Conservation (phyloP, 2,329 filamentous ascomycete species). For the Arachnomyces sp. region DNA sequence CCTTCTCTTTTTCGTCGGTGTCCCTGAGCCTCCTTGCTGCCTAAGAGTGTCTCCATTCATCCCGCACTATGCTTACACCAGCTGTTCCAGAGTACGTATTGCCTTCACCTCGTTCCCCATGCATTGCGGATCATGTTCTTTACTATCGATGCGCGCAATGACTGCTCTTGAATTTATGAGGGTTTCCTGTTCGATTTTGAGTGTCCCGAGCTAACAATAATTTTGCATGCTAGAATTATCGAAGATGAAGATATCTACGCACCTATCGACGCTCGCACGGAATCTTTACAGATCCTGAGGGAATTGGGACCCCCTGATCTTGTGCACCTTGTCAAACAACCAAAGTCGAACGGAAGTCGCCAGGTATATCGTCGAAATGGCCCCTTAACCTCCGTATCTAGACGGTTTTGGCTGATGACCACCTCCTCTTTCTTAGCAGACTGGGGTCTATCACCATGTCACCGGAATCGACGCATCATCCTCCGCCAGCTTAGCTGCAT, state of each 20-base stretch:
- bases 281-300: conserved; percentile 74
- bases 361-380: conserved; percentile 38
- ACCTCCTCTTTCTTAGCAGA: conserved; percentile 45
- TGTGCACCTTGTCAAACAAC: conserved; percentile 83
- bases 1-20: too few species aligned
- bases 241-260: conserved; percentile 82
- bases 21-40: conserved; percentile 5
- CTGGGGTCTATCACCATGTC: conserved; percentile 94
- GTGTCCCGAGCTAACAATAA: conserved; percentile 3
- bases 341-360: conserved; percentile 50
- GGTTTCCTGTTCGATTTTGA: neutral
- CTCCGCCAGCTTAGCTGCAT: conserved; percentile 90
- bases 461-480: conserved; percentile 96
- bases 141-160: too few species aligned
- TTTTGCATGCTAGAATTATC: conserved; percentile 59
- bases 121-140: neutral
- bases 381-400: neutral
- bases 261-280: conserved; percentile 85
- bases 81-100: conserved; percentile 64
- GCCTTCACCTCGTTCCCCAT: neutral
- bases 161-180: neutral
- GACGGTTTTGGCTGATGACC: conserved; percentile 10
- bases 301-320: conserved; percentile 94
- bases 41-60: conserved; percentile 9
- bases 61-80: conserved; percentile 59